These are phyloP conservation scores for Termitomyces heimii DNA, from an alignment of 768 basidiomycete genomes.

Conservation along the genomic window DNA sequence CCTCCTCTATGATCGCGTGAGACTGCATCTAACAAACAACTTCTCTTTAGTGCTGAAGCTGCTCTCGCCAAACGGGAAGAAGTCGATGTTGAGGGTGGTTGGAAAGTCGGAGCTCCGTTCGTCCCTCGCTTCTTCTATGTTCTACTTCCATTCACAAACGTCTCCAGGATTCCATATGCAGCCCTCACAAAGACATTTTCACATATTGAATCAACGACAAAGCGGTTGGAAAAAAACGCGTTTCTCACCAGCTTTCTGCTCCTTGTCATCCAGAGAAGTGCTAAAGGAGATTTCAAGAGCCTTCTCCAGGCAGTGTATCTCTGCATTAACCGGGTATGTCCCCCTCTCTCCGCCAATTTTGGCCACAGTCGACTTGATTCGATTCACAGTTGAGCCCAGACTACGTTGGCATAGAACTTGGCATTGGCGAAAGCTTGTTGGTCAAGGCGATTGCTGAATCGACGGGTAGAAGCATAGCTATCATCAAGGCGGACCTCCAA, in stretches of 20 bases:
- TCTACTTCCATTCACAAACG: background rate
- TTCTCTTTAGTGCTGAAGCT: conserved; percentile 54
- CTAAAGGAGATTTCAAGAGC: conserved; percentile 63
- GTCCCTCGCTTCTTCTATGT: conserved; percentile 22
- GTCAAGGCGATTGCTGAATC: conserved; percentile 95
- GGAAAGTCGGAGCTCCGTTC: conserved; percentile 83
- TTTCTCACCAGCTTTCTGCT: conserved; percentile 85
- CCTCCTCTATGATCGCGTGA: background rate
- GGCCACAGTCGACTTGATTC: conserved; percentile 4
- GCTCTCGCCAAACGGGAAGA: conserved; percentile 54
- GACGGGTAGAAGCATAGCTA: conserved; percentile 78
- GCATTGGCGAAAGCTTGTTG: conserved; percentile 91
- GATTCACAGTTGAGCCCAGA: conserved; percentile 78
- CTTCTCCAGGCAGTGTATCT: conserved; percentile 90
- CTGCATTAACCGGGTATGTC: conserved; percentile 90
- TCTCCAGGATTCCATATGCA: conserved; percentile 82
- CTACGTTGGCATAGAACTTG: conserved; percentile 91
- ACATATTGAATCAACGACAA: conserved; percentile 90
- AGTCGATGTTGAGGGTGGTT: conserved; percentile 74
- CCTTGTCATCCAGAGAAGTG: conserved; percentile 84
- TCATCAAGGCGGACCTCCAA: conserved; percentile 89
- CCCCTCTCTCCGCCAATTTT: background rate
- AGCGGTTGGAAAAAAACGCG: conserved; percentile 88
- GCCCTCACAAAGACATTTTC: conserved; percentile 86
- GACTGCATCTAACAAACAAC: background rate